phyloP scores from a whole-genome alignment of 176 grass and related monocot species.

The Aegilops speltoides region DNA sequence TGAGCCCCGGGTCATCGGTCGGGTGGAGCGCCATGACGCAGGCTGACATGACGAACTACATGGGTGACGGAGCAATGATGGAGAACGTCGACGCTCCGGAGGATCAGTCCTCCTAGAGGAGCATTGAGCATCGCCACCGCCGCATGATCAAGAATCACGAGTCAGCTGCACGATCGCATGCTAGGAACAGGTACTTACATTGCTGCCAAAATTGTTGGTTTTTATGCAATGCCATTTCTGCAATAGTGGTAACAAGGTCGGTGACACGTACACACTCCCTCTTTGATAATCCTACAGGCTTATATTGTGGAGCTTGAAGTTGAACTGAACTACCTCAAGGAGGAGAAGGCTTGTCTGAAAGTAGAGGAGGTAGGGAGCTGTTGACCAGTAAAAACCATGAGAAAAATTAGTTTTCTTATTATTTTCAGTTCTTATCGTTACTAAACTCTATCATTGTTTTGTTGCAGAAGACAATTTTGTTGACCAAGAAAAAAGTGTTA shows the following conservation, averaged over 20 bases:
- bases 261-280: not conserved
- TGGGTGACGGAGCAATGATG: constrained; percentile 19
- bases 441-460: not conserved
- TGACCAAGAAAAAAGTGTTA: constrained; percentile 66
- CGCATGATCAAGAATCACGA: constrained; percentile 98
- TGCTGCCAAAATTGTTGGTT: not conserved
- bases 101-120: constrained; percentile 46
- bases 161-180: constrained; percentile 72
- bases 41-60: constrained; percentile 43
- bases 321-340: constrained; percentile 81
- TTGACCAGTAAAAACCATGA: not conserved
- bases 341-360: constrained; percentile 77
- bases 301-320: constrained; percentile 89
- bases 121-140: constrained; percentile 75
- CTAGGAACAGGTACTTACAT: constrained; percentile 60
- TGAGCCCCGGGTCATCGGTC: constrained; percentile 53
- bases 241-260: not conserved
- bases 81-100: constrained; percentile 23
- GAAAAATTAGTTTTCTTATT: not conserved
- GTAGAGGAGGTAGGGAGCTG: too few relatives aligned
- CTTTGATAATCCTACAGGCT: constrained; percentile 38
- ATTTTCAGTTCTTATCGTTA: not conserved
- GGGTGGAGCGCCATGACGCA: constrained; percentile 50
- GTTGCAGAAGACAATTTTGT: constrained; percentile 47
- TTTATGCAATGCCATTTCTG: not conserved